Percentiles rank a stretch among this genome's conserved stretches.
phyloP scores from a whole-genome alignment of 768 basidiomycete species.

The Tricholoma hemisulphureum region DNA sequence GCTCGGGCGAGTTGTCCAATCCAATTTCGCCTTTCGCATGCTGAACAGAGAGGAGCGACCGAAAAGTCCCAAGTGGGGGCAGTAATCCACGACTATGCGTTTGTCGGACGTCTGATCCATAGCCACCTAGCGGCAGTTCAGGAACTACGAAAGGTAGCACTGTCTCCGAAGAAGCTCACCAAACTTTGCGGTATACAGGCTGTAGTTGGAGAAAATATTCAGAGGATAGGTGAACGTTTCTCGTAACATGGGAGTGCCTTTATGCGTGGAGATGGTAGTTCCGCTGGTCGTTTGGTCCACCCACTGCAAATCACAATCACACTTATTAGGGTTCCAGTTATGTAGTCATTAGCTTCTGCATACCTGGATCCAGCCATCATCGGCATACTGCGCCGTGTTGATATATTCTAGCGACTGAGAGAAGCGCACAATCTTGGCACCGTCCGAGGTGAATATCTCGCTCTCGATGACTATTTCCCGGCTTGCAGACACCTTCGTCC shows the following conservation, averaged over 20 bases:
- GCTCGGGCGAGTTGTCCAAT: conserved; percentile 34
- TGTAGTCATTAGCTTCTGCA: background rate
- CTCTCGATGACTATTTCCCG: conserved; percentile 49
- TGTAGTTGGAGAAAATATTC: conserved; percentile 30
- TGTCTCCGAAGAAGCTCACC: conserved; percentile 17
- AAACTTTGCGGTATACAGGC: conserved; percentile 24
- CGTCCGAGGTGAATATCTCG: conserved; percentile 48
- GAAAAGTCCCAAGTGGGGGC: conserved; percentile 24
- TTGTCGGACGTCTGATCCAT: conserved; percentile 30
- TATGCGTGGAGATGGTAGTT: conserved; percentile 46
- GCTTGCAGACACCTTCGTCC: conserved; percentile 48
- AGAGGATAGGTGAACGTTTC: conserved; percentile 58
- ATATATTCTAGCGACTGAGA: conserved; percentile 46
- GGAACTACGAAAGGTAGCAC: background rate
- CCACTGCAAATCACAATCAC: conserved; percentile 30
- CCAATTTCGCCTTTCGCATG: conserved; percentile 30
- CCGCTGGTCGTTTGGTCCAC: conserved; percentile 51
- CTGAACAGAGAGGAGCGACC: conserved; percentile 28
- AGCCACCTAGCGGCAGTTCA: conserved; percentile 19
- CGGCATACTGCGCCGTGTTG: conserved; percentile 51
- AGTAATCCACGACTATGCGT: conserved; percentile 27
- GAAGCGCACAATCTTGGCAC: conserved; percentile 44
- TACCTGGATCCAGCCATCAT: conserved; percentile 38
- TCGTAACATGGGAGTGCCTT: conserved; percentile 39
- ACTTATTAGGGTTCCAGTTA: background rate